A percentile compares a stretch with the other conserved stretches of the same genome.
Evolutionary conservation across 169 alveolate species (phyloP).

Genomic region (Plasmodium billcollinsi): DNA sequence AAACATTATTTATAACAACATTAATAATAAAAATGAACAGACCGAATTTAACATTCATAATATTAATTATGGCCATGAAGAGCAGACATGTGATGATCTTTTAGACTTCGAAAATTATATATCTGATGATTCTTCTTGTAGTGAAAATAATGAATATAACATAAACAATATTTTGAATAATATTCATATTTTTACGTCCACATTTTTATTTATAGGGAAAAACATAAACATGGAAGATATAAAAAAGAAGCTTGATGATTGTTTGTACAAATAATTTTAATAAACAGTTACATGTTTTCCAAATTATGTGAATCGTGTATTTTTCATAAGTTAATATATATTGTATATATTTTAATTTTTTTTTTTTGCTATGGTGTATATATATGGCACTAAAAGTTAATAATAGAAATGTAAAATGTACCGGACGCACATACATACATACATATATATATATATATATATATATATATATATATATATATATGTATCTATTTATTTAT

Average conservation of each 20-base stretch:
- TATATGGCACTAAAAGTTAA: no score
- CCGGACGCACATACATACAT: no score
- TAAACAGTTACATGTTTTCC: no score
- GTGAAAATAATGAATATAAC: slow-evolving; percentile 41
- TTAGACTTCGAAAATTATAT: slow-evolving; percentile 29
- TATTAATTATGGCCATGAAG: neutral
- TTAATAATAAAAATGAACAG: neutral
- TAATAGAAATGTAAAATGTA: no score
- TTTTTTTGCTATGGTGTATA: no score
- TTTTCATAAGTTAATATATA: no score
- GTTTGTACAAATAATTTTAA: slow-evolving; percentile 16
- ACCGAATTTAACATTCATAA: neutral
- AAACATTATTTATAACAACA: neutral
- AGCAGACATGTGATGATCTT: neutral
- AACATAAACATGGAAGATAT: slow-evolving; percentile 38
- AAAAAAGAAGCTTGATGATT: slow-evolving; percentile 21
- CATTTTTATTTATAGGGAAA: slow-evolving; percentile 76
- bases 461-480: no score
- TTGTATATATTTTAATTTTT: no score
- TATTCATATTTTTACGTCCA: slow-evolving; percentile 13
- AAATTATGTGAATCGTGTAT: no score
- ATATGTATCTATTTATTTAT: no score
- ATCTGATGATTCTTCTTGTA: slow-evolving; percentile 46
- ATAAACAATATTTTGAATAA: slow-evolving; percentile 30
- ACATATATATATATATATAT: no score